Percentiles rank a stretch among this genome's conserved stretches.
These are phyloP conservation scores for Jaltomata sinuosa DNA, from an alignment of 257 asterid genomes.

Conservation along the genomic window DNA sequence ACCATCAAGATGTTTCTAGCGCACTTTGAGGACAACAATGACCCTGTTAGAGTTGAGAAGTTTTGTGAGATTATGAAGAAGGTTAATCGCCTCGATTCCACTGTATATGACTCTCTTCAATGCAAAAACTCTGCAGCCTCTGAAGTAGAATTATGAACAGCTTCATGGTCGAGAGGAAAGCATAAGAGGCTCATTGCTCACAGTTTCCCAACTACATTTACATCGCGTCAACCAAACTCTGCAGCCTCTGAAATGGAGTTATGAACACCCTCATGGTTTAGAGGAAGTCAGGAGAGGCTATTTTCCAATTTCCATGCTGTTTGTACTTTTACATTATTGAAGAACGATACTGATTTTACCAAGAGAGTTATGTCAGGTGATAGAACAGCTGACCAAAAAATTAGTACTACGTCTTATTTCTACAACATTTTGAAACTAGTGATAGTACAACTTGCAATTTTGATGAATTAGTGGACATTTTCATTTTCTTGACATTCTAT, in stretches of 20 bases:
- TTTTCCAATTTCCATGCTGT: background rate
- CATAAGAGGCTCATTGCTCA: background rate
- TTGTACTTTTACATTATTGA: background rate
- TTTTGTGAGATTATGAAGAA: constrained; percentile 53
- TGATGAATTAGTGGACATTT: background rate
- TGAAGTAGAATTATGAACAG: background rate
- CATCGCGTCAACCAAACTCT: too few species aligned
- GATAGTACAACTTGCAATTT: background rate
- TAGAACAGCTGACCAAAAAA: too few species aligned
- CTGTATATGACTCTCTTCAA: constrained; percentile 23
- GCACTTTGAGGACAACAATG: constrained; percentile 40
- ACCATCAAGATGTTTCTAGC: constrained; percentile 34
- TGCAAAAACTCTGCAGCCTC: constrained; percentile 7
- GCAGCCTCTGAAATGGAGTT: too few species aligned
- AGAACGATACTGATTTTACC: background rate
- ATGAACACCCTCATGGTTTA: too few species aligned
- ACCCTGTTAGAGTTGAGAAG: constrained; percentile 29
- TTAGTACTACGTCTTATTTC: too few species aligned
- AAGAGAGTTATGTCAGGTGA: background rate
- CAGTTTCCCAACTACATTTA: background rate
- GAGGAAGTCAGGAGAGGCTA: too few species aligned
- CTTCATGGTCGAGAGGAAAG: background rate
- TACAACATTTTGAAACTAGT: too few species aligned
- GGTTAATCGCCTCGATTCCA: constrained; percentile 25
- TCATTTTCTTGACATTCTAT: background rate